Evolutionary conservation across 2,329 filamentous ascomycete genomes (phyloP), one percentile per base, ranked within the genome.

Genomic region (Xylaria sp.): DNA sequence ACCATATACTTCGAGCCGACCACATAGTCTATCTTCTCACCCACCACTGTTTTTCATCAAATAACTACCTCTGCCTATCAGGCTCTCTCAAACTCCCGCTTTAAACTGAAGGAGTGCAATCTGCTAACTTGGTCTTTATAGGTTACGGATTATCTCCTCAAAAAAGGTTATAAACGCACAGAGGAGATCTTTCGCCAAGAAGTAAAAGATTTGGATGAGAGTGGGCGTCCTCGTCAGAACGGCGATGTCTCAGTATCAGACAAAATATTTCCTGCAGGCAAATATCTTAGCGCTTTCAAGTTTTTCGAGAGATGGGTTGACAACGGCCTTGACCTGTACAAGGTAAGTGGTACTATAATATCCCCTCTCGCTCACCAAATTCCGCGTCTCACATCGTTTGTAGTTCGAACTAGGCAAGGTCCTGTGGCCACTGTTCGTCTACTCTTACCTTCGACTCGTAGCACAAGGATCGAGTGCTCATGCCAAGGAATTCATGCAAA

Each of bases 121-220:
- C n/a, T 52, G 23, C 67, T 72, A 25, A 72, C 54, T n/a, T 15
- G 28, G n/a, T 2, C 2, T 28, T 61, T 9, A 48, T 3, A 90
- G 88, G 88, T 99, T 3, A 94, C 97, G 9, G 96, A 99, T 76
- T 99, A 99, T 80, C 86, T 99, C 0, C 89, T 94, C 2, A 99
- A 99, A 80, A 94, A 98, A 74, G 96, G 96, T 0, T 99, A 98
- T 81, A 94, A 91, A 63, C 88, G 92, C 28, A 98, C 96, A 0
- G 96, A 99, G 81, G 93, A 95, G 23, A 93, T 96, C 79, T 92
- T 99, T 63, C 90, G 96, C 52, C 92, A 94, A 80, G 96, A 99
- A 81, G 97, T 94, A 1, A 90, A 92, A 28, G 90, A 94, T 74
- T 87, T 96, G 51, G 93, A 95, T 66, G 87, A 91, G 25, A 93